Percentiles rank a stretch among this genome's conserved stretches.
Evolutionary conservation across 1,284 basidiomycete genomes (phyloP).

Genomic region (Coniferiporia sulphurascens): DNA sequence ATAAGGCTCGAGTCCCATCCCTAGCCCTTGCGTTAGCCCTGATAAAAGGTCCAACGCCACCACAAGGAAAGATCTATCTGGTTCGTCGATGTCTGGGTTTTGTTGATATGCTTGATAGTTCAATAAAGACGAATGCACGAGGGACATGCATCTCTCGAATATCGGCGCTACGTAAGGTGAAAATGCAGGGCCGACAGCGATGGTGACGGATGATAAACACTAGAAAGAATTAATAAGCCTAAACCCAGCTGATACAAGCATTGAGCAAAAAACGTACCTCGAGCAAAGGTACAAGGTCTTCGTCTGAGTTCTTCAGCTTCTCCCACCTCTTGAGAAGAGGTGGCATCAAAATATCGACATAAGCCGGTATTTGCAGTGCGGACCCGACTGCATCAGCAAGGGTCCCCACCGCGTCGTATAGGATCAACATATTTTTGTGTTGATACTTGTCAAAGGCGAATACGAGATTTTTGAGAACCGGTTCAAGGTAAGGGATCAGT

Average conservation of each 20-base stretch:
- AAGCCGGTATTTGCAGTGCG: slow-evolving; percentile 80
- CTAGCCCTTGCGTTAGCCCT: slow-evolving; percentile 92
- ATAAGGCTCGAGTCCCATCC: slow-evolving; percentile 68
- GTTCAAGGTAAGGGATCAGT: slow-evolving; percentile 91
- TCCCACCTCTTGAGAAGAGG: slow-evolving; percentile 90
- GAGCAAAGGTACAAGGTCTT: slow-evolving; percentile 90
- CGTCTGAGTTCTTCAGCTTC: slow-evolving; percentile 84
- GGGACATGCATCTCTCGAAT: slow-evolving; percentile 85
- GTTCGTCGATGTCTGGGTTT: slow-evolving; percentile 85
- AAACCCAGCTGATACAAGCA: background rate
- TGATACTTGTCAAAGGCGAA: slow-evolving; percentile 98
- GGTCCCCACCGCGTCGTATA: slow-evolving; percentile 98
- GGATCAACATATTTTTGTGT: slow-evolving; percentile 97
- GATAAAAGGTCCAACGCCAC: slow-evolving; percentile 95
- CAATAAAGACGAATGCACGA: slow-evolving; percentile 79
- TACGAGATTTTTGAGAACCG: slow-evolving; percentile 91
- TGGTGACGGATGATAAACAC: slow-evolving; percentile 97
- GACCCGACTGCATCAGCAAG: slow-evolving; percentile 93
- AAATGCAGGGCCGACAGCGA: slow-evolving; percentile 93
- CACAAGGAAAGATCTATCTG: slow-evolving; percentile 94
- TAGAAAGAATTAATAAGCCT: slow-evolving; percentile 31
- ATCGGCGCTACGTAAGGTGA: slow-evolving; percentile 86
- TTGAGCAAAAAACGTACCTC: slow-evolving; percentile 53
- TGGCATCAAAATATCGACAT: slow-evolving; percentile 95
- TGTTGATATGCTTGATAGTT: slow-evolving; percentile 82